Evolutionary conservation across 306 rosid species (phyloP), one percentile per base, ranked within the genome.

Genomic region (Fagus sylvatica): DNA sequence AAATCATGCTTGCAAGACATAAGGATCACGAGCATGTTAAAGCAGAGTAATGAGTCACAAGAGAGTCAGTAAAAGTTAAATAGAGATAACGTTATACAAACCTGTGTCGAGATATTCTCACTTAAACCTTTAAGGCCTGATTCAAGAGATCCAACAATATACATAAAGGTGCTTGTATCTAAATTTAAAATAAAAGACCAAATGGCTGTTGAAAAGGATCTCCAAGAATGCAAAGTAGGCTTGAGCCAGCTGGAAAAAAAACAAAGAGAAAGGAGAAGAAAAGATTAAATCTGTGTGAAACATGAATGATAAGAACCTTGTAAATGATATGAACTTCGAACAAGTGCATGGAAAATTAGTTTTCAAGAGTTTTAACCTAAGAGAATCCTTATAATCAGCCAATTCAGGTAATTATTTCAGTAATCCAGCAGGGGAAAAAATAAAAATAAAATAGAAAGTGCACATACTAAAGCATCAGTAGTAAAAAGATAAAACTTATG

Each of bases 61-160:
- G 66, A 42, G 43, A 78, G 54, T 61, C 9, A 40, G 33, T 19
- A 32, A 5, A 48, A 39, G 19, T 3, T 40, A 17, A 69, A 54
- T 48, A 72, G 61, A 62, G 55, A 60, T 43, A 53, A 53, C 30
- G 74, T 37, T 74, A 48, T 68, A 79, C 83, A 74, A 73, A 93
- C 98, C 98, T 91, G 93, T 19, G 98, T 87, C 69, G 98, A 87
- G 76, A 93, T 87, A 79, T 80, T 88, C 30, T 93, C 87, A 80
- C 87, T 93, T 46, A 88, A 87, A 77, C 94, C 98, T 84, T 93
- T 93, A 64, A 93, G 93, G 74, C 98, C 98, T n/a, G 89, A 81
- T 85, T 93, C 98, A 39, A 93, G 93, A 65, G 98, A 88, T 64
- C 97, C 90, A 83, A 89, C 88, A 72, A 93, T 54, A 64, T 84